Evolutionary conservation across 495 filamentous ascomycete genomes (phyloP), one percentile per base, ranked within the genome.

Genomic region (Lepidopterella palustris): DNA sequence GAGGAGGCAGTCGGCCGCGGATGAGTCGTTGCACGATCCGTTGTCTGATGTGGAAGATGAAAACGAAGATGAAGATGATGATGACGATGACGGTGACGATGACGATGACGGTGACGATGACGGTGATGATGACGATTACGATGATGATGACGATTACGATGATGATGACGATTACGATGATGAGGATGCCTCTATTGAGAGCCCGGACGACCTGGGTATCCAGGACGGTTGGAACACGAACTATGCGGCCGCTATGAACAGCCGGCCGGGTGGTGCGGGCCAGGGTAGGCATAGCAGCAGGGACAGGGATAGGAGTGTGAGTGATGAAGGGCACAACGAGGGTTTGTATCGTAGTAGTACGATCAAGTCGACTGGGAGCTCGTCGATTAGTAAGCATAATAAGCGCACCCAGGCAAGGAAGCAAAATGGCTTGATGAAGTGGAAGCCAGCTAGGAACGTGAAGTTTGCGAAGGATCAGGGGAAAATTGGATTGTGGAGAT

Each of bases 401-500:
- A 79, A 78, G 71, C 75, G 74, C 53, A 78, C 83, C 24, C 71
- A 87, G 62, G 82, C 87, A 64, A 73, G 87, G 13, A 85, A 87
- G 72, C 85, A 88, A 61, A 74, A 86, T 31, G 87, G 86, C 9
- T 58, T 87, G 64, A 88, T 88, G 85, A 86, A 88, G 69, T 90
- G 87, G 86, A 86, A 81, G 69, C 85, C 87, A 24, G 80, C 86
- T 75, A 72, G 87, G 63, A 84, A 86, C 63, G 73, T 79, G 57
- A 80, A 81, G 70, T 89, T 89, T 58, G 86, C 84, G 35, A 88
- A 87, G 74, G 79, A 88, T 65, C 82, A 89, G 74, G 76, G 82
- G 0, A 79, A 80, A 62, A 82, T 81, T 64, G 86, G 82, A 0
- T 74, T 84, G 13, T 70, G 80, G 52, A 78, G 81, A 67, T 60